Evolutionary conservation across 768 basidiomycete genomes (phyloP), one percentile per base, ranked within the genome.

Genomic region (Rhodotorula diobovata): DNA sequence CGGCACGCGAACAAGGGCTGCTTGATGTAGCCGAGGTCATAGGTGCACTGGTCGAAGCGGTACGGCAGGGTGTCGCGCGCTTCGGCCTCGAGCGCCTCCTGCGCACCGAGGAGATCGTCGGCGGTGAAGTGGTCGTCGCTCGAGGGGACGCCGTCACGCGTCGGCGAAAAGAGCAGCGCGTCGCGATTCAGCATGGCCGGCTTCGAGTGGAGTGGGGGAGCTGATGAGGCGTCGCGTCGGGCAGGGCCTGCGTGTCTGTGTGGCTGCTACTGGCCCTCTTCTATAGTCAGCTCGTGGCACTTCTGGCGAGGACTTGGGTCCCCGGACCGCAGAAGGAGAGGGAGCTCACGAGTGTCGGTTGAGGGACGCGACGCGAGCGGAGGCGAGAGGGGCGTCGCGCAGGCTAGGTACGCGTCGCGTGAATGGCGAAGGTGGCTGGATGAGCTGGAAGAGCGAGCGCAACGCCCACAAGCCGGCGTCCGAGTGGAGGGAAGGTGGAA

Each of bases 1-100:
- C 60, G 37, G 61, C 77, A 77, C 28, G 70, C 66, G 51, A 61
- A 77, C 14, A 77, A 43, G 10, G 76, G 72, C 61, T 77, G 76
- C 41, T 71, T 61, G 60, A 76, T 72, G 65, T 71, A 64, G 10
- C 70, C 70, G 23, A 66, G 25, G 32, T 67, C 71, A 54, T 63
- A 73, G 4, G 76, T 76, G 60, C 76, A 77, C 25, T 54, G 30
- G 7, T 43, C 35, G 61, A 68, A 67, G 20, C 32, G n/a, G 61
- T 68, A 76, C 35, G 72, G 75, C 35, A 77, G 50, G 2, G 68
- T 63, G 18, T 77, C 75, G 5, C 69, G 34, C 32, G 76, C 76
- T 41, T 77, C 76, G 25, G 58, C 68, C 39, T 76, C 73, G 28
- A 77, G 61, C 12, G 70, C 70, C 1, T 64, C 68, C 37, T 77